Evolutionary conservation across 495 filamentous ascomycete species (phyloP).

Genomic region (Hypoxylon trugodes): DNA sequence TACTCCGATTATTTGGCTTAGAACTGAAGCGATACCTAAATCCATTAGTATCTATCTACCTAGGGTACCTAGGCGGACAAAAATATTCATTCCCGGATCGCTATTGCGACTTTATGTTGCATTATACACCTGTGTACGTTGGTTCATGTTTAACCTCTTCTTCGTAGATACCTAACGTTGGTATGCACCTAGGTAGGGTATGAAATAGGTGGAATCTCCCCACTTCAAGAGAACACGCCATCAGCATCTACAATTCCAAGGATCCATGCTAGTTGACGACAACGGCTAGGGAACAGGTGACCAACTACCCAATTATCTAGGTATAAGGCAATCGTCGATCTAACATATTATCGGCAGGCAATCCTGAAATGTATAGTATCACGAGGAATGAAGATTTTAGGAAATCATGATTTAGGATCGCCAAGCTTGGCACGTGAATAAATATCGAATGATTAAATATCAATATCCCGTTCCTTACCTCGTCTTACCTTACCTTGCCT

Average conservation of each 20-base stretch:
- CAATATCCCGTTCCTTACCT: neutral
- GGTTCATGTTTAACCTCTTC: neutral
- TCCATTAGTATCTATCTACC: too few species aligned
- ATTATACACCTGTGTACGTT: neutral
- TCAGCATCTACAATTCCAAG: slow-evolving; percentile 20
- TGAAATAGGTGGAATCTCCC: slow-evolving; percentile 18
- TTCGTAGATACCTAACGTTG: too few species aligned
- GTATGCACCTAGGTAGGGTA: too few species aligned
- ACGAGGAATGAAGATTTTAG: slow-evolving; percentile 10
- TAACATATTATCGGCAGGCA: neutral
- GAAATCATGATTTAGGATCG: neutral
- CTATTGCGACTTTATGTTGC: neutral
- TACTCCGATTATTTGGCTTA: slow-evolving; percentile 2
- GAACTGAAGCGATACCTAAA: neutral
- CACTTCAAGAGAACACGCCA: slow-evolving; percentile 28
- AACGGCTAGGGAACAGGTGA: slow-evolving; percentile 9
- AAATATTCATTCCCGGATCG: slow-evolving; percentile 6
- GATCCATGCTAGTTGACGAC: slow-evolving; percentile 11
- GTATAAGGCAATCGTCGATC: neutral
- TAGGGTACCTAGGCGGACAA: slow-evolving; percentile 5
- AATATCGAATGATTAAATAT: slow-evolving; percentile 12
- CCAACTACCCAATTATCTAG: slow-evolving; percentile 4
- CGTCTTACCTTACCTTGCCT: too few species aligned
- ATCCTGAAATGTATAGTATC: slow-evolving; percentile 1
- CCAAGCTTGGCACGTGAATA: neutral